phyloP scores from a whole-genome alignment of 2,329 filamentous ascomycete species.

The Bimuria novae-zelandiae region DNA sequence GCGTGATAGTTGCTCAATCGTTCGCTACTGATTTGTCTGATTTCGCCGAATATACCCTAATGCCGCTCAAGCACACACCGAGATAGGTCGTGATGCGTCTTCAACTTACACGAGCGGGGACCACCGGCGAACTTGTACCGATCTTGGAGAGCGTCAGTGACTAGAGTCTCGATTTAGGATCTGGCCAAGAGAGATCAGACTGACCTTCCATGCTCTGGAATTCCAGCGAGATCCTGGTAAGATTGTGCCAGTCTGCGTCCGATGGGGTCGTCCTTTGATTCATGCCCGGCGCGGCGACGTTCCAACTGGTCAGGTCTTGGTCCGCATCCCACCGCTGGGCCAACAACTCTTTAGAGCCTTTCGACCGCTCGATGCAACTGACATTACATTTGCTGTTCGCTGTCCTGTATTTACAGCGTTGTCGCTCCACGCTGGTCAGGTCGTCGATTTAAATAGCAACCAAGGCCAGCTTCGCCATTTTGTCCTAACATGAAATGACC shows the following conservation, averaged over 20 bases:
- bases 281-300: not conserved
- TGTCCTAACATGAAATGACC: not conserved
- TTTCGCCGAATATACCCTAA: slow-evolving; percentile 3
- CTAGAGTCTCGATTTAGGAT: not conserved
- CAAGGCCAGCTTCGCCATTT: not conserved
- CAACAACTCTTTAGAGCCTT: slow-evolving; percentile 1
- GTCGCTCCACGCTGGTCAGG: not conserved
- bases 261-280: not conserved
- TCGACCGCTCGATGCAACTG: slow-evolving; percentile 4
- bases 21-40: not conserved
- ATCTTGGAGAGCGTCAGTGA: not conserved
- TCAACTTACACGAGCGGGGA: slow-evolving; percentile 4
- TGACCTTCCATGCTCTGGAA: slow-evolving; percentile 9
- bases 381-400: slow-evolving; percentile 2
- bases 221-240: not conserved
- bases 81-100: not conserved
- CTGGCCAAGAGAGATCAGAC: not conserved
- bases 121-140: slow-evolving; percentile 4
- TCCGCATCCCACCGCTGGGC: slow-evolving; percentile 6
- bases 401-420: slow-evolving; percentile 4
- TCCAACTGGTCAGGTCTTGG: slow-evolving; percentile 1
- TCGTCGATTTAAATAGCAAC: slow-evolving; percentile 8
- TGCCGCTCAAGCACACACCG: not conserved
- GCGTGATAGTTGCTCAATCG: slow-evolving; percentile 5
- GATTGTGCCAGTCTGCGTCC: not conserved